These are phyloP conservation scores for Tolypocladium inflatum DNA, from an alignment of 2,329 filamentous ascomycete species.

Conservation along the genomic window DNA sequence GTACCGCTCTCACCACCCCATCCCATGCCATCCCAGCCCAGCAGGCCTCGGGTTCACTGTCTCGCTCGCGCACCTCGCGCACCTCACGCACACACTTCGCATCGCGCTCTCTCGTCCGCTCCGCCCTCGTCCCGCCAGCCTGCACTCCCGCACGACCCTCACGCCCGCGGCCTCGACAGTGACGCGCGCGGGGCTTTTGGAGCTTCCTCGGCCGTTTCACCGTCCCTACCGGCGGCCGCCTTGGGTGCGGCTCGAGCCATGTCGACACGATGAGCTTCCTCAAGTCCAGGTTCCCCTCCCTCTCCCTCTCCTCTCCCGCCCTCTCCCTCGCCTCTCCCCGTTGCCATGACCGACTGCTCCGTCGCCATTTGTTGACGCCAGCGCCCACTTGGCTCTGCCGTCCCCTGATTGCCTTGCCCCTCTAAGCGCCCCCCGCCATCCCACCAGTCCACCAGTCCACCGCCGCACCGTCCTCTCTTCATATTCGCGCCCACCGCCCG, in stretches of 20 bases:
- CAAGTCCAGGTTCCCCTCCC: constrained; percentile 29
- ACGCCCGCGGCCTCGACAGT: constrained; percentile 7
- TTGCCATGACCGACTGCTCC: neutral
- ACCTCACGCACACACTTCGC: neutral
- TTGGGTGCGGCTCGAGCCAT: constrained; percentile 18
- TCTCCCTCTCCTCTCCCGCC: neutral
- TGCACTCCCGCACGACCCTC: constrained; percentile 7
- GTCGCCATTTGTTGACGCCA: neutral
- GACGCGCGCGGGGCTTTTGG: neutral
- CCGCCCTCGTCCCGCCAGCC: constrained; percentile 1
- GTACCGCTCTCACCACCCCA: constrained; percentile 1
- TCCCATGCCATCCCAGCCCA: neutral
- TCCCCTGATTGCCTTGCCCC: neutral
- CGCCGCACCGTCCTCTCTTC: neutral
- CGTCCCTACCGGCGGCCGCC: neutral
- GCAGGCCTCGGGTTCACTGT: neutral
- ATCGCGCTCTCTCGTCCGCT: neutral
- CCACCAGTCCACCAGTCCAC: neutral
- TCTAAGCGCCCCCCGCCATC: neutral
- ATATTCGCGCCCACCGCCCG: neutral
- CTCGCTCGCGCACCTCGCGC: neutral
- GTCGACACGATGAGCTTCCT: constrained; percentile 33
- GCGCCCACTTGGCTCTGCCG: neutral
- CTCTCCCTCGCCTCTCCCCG: neutral
- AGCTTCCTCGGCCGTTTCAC: neutral